These are phyloP conservation scores for Isatis tinctoria DNA, from an alignment of 345 rosid genomes.

Conservation along the genomic window DNA sequence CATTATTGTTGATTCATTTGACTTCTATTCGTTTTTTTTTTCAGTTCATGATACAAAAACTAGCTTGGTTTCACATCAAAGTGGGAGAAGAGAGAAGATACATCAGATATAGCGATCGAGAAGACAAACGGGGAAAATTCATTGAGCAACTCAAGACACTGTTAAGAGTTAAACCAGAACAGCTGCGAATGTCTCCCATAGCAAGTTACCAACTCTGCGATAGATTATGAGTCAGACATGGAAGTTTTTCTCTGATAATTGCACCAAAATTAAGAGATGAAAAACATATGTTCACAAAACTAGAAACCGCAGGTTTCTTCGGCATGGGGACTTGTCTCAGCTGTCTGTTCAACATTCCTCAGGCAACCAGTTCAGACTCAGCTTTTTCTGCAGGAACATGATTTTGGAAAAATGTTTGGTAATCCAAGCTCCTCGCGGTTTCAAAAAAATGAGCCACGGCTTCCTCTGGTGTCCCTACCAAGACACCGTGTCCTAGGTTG, in stretches of 20 bases:
- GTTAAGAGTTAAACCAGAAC: conserved; percentile 5
- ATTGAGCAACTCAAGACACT: conserved; percentile 9
- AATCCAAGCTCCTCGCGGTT: conserved; percentile 61
- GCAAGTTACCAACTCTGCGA: not conserved
- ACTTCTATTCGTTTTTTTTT: not conserved
- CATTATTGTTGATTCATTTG: no score
- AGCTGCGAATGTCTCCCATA: not conserved
- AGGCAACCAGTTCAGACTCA: conserved; percentile 52
- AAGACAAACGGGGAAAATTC: not conserved
- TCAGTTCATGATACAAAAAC: not conserved
- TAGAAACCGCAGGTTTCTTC: not conserved
- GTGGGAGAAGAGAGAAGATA: not conserved
- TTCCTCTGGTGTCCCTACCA: conserved; percentile 92
- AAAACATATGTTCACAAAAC: not conserved
- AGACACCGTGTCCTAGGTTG: conserved; percentile 87
- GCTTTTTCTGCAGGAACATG: conserved; percentile 34
- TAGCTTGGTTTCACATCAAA: not conserved
- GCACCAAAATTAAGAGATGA: not conserved
- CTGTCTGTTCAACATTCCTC: conserved; percentile 26
- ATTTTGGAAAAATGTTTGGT: conserved; percentile 40
- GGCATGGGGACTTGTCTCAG: not conserved
- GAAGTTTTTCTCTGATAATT: not conserved
- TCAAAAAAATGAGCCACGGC: conserved; percentile 94
- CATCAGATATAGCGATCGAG: not conserved
- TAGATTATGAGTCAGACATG: not conserved